Base-by-base conservation (phyloP, 2,329 filamentous ascomycete species). In the Botrytis pseudocinerea region DNA sequence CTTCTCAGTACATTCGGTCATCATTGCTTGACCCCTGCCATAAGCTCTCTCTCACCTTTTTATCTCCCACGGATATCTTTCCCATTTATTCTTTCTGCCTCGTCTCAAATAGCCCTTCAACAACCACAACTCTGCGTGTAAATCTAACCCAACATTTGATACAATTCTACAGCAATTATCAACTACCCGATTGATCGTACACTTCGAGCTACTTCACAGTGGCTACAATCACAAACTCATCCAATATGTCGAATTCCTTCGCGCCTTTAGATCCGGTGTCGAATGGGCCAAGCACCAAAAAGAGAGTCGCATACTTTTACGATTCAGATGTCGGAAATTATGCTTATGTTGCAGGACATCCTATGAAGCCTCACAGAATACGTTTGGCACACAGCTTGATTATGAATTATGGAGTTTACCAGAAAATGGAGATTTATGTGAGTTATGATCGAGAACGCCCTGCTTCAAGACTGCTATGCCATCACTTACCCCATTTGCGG, bases 281-380 rank as follows among this genome's bases (percentile, higher is more conserved):
- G 62, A 72, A 72, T 82, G 85, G 85, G 70, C 80, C 84, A 63
- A 84, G 84, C 40, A 84, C 85, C 78, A 87, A 88, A 81, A 97
- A 96, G 84, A 94, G 95, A 81, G 93, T 98, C 73, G 95, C 95
- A 72, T 98, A 98, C 85, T 98, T 98, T 83, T 98, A 98, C 87
- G 95, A 98, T 82, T 97, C 93, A 4, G 95, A 98, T 84, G 96
- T 98, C 81, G 95, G 95, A 77, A 98, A 98, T 83, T 98, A 98
- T 85, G 95, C 95, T 82, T 98, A 98, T 81, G 94, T 97, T 73
- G 94, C 94, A 75, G 94, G 94, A 32, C 96, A 99, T 85, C 96
- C 96, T 60, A 99, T 99, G 96, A 99, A 99, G 83, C 96, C 96
- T 76, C 97, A 97, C 88, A 92, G 96, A 35, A 91, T 99, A 79